Conservation (phyloP, 306 rosid species). For the Trichosanthes truncata region DNA sequence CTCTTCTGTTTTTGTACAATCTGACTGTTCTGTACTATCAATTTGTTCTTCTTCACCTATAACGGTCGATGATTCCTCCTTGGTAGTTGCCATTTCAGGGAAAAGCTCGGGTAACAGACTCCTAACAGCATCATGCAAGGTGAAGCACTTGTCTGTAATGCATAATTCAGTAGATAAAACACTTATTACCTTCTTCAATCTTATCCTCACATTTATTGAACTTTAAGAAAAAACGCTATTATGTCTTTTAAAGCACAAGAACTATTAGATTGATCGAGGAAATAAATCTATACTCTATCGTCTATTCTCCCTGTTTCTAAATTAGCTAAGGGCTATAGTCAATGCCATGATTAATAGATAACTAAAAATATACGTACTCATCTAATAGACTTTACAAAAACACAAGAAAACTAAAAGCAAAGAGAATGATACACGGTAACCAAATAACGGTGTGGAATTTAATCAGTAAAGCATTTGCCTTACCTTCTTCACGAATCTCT, state of each 20-base stretch:
- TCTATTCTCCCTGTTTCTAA: background rate
- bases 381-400: background rate
- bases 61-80: constrained; percentile 16
- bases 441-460: background rate
- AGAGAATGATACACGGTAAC: background rate
- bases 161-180: background rate
- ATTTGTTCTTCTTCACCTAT: constrained; percentile 19
- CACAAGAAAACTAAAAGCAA: background rate
- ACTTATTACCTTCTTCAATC: background rate
- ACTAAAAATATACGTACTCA: background rate
- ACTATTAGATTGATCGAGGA: background rate
- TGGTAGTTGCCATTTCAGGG: constrained; percentile 5
- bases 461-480: constrained; percentile 10
- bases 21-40: constrained; percentile 24
- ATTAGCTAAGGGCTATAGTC: background rate
- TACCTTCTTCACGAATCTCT: constrained; percentile 64
- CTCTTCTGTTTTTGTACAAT: constrained; percentile 18
- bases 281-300: background rate
- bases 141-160: constrained; percentile 24
- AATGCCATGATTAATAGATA: background rate
- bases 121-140: constrained; percentile 63
- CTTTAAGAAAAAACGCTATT: too few species aligned
- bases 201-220: too few species aligned
- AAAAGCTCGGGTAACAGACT: constrained; percentile 69
- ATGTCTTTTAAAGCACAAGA: background rate